Conservation (phyloP, 306 rosid species). For the Styphnolobium japonicum region DNA sequence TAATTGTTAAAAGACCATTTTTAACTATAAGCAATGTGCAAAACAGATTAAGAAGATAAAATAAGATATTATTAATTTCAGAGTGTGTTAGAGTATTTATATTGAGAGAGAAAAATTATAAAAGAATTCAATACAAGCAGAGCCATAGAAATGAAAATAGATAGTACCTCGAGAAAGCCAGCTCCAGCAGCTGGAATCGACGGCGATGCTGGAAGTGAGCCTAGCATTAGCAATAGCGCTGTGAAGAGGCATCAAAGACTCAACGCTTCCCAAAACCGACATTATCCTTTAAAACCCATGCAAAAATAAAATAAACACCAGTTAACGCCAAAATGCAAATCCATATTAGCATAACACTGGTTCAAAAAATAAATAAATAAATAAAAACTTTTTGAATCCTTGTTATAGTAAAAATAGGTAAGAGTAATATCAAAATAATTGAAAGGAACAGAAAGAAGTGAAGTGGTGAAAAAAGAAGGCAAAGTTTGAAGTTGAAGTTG, state of each 20-base stretch:
- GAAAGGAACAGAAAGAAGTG: background rate
- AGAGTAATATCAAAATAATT: background rate
- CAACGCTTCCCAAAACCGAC: slow-evolving; percentile 61
- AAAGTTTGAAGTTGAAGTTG: no score
- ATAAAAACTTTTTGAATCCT: background rate
- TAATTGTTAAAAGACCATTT: background rate
- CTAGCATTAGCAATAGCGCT: slow-evolving; percentile 82
- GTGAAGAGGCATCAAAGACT: slow-evolving; percentile 86
- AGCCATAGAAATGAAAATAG: background rate
- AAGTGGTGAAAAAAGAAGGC: background rate
- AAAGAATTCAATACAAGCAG: no score
- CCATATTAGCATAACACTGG: background rate
- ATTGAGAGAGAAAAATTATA: no score
- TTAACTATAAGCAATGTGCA: background rate
- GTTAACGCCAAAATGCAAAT: background rate
- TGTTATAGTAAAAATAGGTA: background rate
- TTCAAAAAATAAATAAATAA: no score
- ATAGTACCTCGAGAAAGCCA: slow-evolving; percentile 75
- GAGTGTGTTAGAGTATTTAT: no score
- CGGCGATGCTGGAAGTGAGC: slow-evolving; percentile 75
- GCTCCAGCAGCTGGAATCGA: slow-evolving; percentile 79
- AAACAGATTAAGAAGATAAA: no score
- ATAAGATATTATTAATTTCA: no score
- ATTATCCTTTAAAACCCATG: slow-evolving; percentile 42
- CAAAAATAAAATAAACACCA: no score